Base-by-base conservation (phyloP, 495 filamentous ascomycete genomes). In the Talaromyces stipitatus region DNA sequence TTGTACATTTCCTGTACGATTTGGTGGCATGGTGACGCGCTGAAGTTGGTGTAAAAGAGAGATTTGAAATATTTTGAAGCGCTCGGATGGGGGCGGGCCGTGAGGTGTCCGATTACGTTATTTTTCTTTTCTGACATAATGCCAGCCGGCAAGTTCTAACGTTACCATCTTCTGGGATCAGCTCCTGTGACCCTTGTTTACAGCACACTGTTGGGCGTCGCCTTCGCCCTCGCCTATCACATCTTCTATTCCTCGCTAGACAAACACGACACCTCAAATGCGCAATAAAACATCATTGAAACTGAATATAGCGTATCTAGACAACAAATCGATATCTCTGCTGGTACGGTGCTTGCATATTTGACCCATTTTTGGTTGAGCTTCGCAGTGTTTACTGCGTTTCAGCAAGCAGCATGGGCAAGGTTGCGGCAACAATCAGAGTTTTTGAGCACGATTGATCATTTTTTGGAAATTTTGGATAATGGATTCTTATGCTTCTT, bases 301-400 rank as follows among this genome's bases (percentile, higher is more conserved):
- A 22, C 29, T 33, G 24, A 23, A 29, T 38, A 14, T 23, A n/a
- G 12, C 4, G 27, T 52, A 33, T 53, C 50, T n/a, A 26, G 33
- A 22, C 56, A 58, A 50, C 56, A 58, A 48, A 38, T 52, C 6
- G 53, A 58, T 22, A 14, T 58, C 7, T 52, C 47, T 33, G 24
- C 24, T 41, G 56, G 56, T 24, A 54, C 56, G 14, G n/a, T 58
- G 1, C 38, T 58, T 16, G 56, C 56, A 18, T 58, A 54, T 24
- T 16, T 58, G 6, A 30, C 36, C n/a, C 53, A 58, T 16, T 30
- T 20, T n/a, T 30, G 32, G 16, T 46, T 58, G 16, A 18, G n/a
- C 11, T 18, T 43, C 11, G 47, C 56, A 36, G 47, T 58, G 1
- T 50, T 27, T 9, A 58, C 47, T 14, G 56, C 47, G 4, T 58